These are phyloP conservation scores for Diplotaxis tenuifolia DNA, from an alignment of 345 rosid genomes.

Conservation along the genomic window DNA sequence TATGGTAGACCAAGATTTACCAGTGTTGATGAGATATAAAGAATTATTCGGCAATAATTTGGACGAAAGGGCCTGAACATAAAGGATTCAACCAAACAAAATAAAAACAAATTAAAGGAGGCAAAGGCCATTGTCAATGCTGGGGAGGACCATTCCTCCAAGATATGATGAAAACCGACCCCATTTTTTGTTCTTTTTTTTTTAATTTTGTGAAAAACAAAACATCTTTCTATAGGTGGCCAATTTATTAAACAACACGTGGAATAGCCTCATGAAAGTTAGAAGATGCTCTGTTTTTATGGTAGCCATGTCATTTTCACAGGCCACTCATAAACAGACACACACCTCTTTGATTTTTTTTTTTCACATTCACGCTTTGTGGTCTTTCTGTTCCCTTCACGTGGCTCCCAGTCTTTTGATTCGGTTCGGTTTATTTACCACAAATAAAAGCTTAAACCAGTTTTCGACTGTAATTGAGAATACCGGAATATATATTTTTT, in stretches of 20 bases:
- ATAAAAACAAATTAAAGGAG: not conserved
- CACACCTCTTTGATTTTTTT: constrained; percentile 7
- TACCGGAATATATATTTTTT: constrained; percentile 23
- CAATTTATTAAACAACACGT: constrained; percentile 9
- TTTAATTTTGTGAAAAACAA: not conserved
- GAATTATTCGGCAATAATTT: not conserved
- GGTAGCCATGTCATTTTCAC: constrained; percentile 25
- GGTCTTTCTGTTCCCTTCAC: constrained; percentile 26
- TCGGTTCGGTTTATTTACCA: constrained; percentile 7
- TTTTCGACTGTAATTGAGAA: not conserved
- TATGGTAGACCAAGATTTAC: not conserved
- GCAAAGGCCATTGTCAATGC: constrained; percentile 14
- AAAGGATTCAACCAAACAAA: not conserved
- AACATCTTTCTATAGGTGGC: constrained; percentile 21
- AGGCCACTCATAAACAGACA: constrained; percentile 28
- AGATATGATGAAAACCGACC: constrained; percentile 27
- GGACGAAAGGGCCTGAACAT: not conserved
- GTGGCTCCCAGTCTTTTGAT: constrained; percentile 7
- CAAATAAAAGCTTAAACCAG: not conserved
- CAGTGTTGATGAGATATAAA: not conserved
- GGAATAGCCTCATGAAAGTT: not conserved
- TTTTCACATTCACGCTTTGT: constrained; percentile 26
- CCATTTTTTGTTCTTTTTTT: not conserved
- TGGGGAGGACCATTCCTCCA: constrained; percentile 32
- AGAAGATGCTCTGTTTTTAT: constrained; percentile 27